Percentiles rank a stretch among this genome's conserved stretches.
phyloP scores from a whole-genome alignment of 306 rosid genomes.

The Fragaria vesca region DNA sequence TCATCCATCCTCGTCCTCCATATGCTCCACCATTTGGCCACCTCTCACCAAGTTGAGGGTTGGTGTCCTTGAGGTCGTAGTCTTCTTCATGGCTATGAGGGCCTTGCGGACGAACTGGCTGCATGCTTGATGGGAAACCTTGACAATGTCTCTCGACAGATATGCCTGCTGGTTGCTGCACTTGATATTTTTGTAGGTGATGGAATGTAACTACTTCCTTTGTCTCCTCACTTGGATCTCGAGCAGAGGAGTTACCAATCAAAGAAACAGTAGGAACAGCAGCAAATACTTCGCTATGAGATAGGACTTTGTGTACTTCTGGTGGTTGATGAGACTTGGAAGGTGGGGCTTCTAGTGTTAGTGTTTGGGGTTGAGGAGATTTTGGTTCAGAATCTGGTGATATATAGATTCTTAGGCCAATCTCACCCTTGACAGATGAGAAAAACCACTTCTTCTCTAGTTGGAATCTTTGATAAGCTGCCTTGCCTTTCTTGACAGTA shows the following conservation, averaged over 20 bases:
- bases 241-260: conserved; percentile 14
- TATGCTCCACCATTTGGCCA: conserved; percentile 63
- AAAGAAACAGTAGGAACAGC: conserved; percentile 21
- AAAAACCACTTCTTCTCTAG: conserved; percentile 62
- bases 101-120: conserved; percentile 36
- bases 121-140: conserved; percentile 46
- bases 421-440: conserved; percentile 70
- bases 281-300: conserved; percentile 15
- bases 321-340: conserved; percentile 25
- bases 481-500: conserved; percentile 58
- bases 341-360: conserved; percentile 21
- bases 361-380: neutral
- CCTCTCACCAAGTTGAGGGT: conserved; percentile 73
- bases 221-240: conserved; percentile 28
- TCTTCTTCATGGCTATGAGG: conserved; percentile 42
- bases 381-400: conserved; percentile 25
- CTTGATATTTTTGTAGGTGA: conserved; percentile 46
- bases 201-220: conserved; percentile 26
- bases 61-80: conserved; percentile 67
- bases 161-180: conserved; percentile 42
- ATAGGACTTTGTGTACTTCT: conserved; percentile 20
- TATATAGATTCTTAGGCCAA: conserved; percentile 63
- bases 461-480: conserved; percentile 57
- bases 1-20: conserved; percentile 78
- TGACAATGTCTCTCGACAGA: conserved; percentile 53